Base-by-base conservation (phyloP, 2,329 filamentous ascomycete genomes). In the Zymoseptoria pseudotritici region DNA sequence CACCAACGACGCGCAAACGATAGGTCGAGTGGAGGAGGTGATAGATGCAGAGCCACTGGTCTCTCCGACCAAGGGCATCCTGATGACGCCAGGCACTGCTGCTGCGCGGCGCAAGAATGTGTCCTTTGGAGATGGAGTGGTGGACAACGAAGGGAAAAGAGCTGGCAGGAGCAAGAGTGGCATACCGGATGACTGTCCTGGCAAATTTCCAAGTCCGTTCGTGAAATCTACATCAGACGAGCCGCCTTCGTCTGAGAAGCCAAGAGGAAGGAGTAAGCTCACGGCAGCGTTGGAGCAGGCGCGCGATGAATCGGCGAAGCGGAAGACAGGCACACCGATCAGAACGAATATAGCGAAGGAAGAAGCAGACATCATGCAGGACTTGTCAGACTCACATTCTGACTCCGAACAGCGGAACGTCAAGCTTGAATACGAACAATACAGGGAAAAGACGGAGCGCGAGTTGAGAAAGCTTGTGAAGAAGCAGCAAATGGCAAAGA, bases 401-500 rank as follows among this genome's bases (percentile, higher is more conserved):
- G 83, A 87, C 61, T 91, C 88, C 3, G 89, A 83, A 67, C 91
- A 89, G 74, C 93, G 89, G 89, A 92, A 92, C 74, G 31, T 53
- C 22, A 53, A 26, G 52, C 81, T 83, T 22, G 84, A 91, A 69
- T 92, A 89, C 67, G 82, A 90, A 65, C 82, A 80, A 58, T 93
- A 92, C 69, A 85, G 89, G 54, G 80, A 84, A 52, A 87, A 88
- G 63, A 89, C 88, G 63, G 85, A 84, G 72, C 81, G 80, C 51
- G 87, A 92, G 73, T 86, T 91, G 79, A 86, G 86, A 76, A 90
- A 88, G 76, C 79, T 93, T 69, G 82, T 92, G 70, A 85, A 84
- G 70, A 92, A 91, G 78, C 90, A 91, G 77, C 84, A 89, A 70
- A 79, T 90, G 63, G 88, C 89, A 59, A 92, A 90, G 75, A 87